Base-by-base conservation (phyloP, 1,284 basidiomycete species). In the Ceratobasidium sp. region DNA sequence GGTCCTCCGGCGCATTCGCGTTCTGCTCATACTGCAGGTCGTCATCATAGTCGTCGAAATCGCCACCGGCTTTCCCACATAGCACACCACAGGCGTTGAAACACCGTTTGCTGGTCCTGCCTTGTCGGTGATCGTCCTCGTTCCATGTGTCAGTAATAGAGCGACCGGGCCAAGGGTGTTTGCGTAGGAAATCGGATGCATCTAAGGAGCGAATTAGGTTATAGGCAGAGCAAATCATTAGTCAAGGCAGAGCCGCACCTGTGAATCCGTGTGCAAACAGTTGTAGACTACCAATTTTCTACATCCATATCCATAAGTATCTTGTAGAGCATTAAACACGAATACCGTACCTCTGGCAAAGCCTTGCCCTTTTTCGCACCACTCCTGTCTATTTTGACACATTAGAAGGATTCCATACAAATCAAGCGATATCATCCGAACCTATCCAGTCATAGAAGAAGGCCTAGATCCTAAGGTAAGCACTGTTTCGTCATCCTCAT, bases 201-300 rank as follows among this genome's bases (percentile, higher is more conserved):
- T 97, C 96, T 93, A 79, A 7, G 51, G 73, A 76, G 9, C 18
- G 49, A 55, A 44, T 28, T 39, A 64, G 75, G 26, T 18, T 3
- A 1, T 42, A 3, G 7, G n/a, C 3, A 67, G 13, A 26, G 10
- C 28, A 23, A 55, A 51, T 18, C 20, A 39, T 53, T 49, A 12
- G 28, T 2, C 18, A 61, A 5, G 46, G 9, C 28, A 1, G 72
- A 63, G 20, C 12, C 58, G 61, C 82, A 91, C 94, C 94, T 86
- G 91, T 90, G 82, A 90, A 97, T 18, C 96, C 96, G 80, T 94
- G 90, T 82, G 97, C 86, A 85, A 97, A 97, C 77, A 91, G 91
- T 83, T 98, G 96, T 89, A 96, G 93, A 82, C 94, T 95, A 1
- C 96, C 96, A 58, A 96, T 92, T 86, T 97, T 97, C 77, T 76